phyloP scores from a whole-genome alignment of 176 grass and related monocot genomes.

The Urochloa ruziziensis region DNA sequence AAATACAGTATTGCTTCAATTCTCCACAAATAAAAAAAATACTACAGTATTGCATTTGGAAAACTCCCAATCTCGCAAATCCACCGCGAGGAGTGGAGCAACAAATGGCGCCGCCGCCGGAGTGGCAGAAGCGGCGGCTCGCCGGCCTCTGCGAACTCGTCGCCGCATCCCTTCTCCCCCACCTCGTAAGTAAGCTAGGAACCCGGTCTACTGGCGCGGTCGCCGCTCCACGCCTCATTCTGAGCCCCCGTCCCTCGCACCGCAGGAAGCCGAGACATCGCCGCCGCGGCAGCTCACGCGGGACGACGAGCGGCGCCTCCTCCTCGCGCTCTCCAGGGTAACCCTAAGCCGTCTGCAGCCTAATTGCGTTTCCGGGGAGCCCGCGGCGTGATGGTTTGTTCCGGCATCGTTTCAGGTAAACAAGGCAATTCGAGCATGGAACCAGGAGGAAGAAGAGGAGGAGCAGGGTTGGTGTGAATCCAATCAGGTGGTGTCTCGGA shows the following conservation, averaged over 20 bases:
- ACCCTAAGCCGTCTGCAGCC: not conserved
- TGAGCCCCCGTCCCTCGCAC: not conserved
- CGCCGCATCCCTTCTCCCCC: slow-evolving; percentile 40
- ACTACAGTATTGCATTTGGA: too few relatives aligned
- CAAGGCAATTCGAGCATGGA: slow-evolving; percentile 38
- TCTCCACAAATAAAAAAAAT: too few relatives aligned
- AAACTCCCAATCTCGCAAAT: too few relatives aligned
- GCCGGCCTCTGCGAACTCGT: slow-evolving; percentile 62
- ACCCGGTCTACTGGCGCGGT: not conserved
- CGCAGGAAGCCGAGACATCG: slow-evolving; percentile 37
- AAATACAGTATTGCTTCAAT: too few relatives aligned
- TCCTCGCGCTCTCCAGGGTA: slow-evolving; percentile 60
- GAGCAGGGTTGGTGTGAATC: not conserved
- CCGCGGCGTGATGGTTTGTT: not conserved
- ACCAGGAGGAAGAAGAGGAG: slow-evolving; percentile 7
- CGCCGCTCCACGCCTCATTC: slow-evolving; percentile 8
- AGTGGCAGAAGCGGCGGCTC: slow-evolving; percentile 45
- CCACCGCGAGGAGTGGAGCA: not conserved
- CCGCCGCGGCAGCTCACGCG: slow-evolving; percentile 14
- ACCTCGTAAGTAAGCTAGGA: slow-evolving; percentile 38
- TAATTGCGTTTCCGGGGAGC: not conserved
- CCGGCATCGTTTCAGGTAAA: slow-evolving; percentile 42
- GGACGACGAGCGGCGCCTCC: slow-evolving; percentile 59
- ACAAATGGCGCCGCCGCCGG: slow-evolving; percentile 5
- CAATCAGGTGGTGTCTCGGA: slow-evolving; percentile 14